phyloP scores from a whole-genome alignment of 2,329 filamentous ascomycete genomes.

The Colletotrichum spinosum region DNA sequence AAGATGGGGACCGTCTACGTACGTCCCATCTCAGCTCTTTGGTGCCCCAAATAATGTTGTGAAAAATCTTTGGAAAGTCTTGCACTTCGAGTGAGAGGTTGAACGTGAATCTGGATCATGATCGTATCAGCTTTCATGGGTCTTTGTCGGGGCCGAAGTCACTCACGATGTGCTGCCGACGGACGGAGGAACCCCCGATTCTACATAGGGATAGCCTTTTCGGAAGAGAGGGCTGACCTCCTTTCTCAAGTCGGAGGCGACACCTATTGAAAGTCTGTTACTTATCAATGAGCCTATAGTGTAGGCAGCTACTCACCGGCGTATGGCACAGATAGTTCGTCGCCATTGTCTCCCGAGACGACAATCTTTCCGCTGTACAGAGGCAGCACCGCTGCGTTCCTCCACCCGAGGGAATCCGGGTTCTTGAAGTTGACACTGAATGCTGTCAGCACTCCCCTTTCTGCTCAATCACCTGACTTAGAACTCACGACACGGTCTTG shows the following conservation, averaged over 20 bases:
- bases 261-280: constrained; percentile 19
- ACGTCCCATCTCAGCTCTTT: constrained; percentile 40
- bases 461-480: neutral
- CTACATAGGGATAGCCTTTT: constrained; percentile 16
- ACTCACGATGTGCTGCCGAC: constrained; percentile 18
- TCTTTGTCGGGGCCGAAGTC: neutral
- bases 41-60: constrained; percentile 39
- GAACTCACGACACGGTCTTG: constrained; percentile 39
- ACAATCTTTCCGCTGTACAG: constrained; percentile 49
- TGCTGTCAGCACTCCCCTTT: neutral
- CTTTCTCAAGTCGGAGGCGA: constrained; percentile 39
- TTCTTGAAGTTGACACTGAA: constrained; percentile 43
- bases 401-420: constrained; percentile 42
- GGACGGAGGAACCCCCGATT: neutral
- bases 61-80: constrained; percentile 38
- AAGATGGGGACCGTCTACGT: neutral
- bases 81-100: constrained; percentile 68
- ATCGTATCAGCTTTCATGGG: neutral
- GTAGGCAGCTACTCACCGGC: constrained; percentile 35
- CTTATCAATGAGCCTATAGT: fast-evolving
- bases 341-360: constrained; percentile 45
- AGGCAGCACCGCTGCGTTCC: constrained; percentile 44
- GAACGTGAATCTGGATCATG: constrained; percentile 60
- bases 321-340: constrained; percentile 49
- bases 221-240: constrained; percentile 37